Evolutionary conservation across 2,329 filamentous ascomycete species (phyloP).

Genomic region (Fusarium concolor): DNA sequence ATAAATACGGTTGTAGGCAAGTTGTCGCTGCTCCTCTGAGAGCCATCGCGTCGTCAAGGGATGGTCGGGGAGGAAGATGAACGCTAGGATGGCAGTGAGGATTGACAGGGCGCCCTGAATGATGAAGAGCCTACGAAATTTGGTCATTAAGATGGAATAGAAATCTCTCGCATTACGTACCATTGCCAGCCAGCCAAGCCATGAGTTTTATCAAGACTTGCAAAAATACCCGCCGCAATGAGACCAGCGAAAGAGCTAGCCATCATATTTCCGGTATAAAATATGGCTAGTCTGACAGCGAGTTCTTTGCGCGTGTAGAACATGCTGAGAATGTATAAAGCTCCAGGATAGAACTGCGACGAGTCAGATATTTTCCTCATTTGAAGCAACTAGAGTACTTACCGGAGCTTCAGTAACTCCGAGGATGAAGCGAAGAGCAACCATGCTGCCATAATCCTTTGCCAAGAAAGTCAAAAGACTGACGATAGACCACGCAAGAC

Average conservation of each 20-base stretch:
- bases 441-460: slow-evolving; percentile 56
- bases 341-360: slow-evolving; percentile 49
- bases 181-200: slow-evolving; percentile 49
- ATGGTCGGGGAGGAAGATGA: slow-evolving; percentile 52
- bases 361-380: background rate
- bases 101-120: slow-evolving; percentile 48
- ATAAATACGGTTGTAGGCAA: slow-evolving; percentile 56
- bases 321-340: slow-evolving; percentile 58
- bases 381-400: rapidly evolving
- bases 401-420: slow-evolving; percentile 55
- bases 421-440: slow-evolving; percentile 56
- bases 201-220: slow-evolving; percentile 42
- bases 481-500: slow-evolving; percentile 57
- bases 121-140: slow-evolving; percentile 41
- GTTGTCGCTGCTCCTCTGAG: slow-evolving; percentile 52
- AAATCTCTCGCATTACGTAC: background rate
- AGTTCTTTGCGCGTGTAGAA: slow-evolving; percentile 66
- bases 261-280: slow-evolving; percentile 56
- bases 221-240: slow-evolving; percentile 57
- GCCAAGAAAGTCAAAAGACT: slow-evolving; percentile 55
- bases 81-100: slow-evolving; percentile 45
- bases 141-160: background rate
- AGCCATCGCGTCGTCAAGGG: slow-evolving; percentile 55
- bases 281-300: slow-evolving; percentile 55
- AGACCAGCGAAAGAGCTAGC: slow-evolving; percentile 56